Conservation (phyloP, 441 rosid species). For the Geranium incanum region DNA sequence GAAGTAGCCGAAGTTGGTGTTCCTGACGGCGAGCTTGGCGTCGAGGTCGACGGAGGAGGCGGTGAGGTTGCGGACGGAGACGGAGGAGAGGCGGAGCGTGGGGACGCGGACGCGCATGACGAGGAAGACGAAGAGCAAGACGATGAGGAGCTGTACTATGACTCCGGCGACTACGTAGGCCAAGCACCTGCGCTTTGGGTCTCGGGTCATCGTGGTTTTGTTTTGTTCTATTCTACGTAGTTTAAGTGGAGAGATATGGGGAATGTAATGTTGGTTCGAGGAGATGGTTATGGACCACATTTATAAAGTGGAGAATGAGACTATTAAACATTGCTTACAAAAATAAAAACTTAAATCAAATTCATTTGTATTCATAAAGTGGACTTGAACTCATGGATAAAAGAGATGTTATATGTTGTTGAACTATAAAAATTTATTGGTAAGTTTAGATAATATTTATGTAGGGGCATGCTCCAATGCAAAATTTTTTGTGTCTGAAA, state of each 20-base stretch:
- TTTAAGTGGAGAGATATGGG: not conserved
- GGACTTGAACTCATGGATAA: too few relatives aligned
- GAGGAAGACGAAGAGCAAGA: not conserved
- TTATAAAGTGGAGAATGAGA: too few relatives aligned
- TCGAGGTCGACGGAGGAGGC: not conserved
- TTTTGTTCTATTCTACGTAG: not conserved
- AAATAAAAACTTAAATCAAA: too few relatives aligned
- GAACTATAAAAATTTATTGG: too few relatives aligned
- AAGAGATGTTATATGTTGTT: too few relatives aligned
- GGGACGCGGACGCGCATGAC: not conserved
- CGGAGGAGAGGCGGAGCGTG: not conserved
- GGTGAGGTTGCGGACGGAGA: not conserved
- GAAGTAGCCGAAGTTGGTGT: slow-evolving; percentile 11
- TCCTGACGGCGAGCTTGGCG: not conserved
- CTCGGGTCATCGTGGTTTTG: not conserved
- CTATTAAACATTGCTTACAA: too few relatives aligned
- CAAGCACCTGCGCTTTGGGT: not conserved
- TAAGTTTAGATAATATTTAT: too few relatives aligned
- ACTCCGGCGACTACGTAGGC: not conserved
- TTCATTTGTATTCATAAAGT: too few relatives aligned
- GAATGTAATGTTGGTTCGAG: not conserved
- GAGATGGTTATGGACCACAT: not conserved
- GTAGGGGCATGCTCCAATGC: too few relatives aligned
- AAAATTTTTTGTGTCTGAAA: too few relatives aligned
- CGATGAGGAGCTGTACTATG: not conserved